Percentiles rank a stretch among this genome's conserved stretches.
These are phyloP conservation scores for Calocybe cyanea DNA, from an alignment of 768 basidiomycete species.

Conservation along the genomic window DNA sequence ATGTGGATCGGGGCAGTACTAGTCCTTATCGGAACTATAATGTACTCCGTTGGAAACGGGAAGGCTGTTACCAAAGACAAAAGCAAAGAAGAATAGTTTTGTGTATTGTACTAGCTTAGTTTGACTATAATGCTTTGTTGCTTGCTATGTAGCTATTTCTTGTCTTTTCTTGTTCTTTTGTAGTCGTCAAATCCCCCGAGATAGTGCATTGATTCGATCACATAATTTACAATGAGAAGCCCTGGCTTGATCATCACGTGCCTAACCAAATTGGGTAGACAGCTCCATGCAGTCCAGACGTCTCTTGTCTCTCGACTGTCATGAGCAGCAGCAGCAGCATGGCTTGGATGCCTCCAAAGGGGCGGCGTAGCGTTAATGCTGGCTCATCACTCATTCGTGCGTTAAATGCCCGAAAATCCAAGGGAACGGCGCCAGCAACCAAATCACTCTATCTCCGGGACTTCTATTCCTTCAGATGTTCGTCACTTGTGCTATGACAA, in stretches of 20 bases:
- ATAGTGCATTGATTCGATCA: not conserved
- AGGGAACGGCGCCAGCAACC: slow-evolving; percentile 40
- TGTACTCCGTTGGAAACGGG: slow-evolving; percentile 50
- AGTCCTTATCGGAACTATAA: slow-evolving; percentile 69
- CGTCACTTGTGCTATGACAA: slow-evolving; percentile 26
- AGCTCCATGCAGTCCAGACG: not conserved
- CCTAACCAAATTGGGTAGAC: not conserved
- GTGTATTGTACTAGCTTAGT: not conserved
- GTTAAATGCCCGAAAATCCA: slow-evolving; percentile 67
- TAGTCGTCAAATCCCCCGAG: no score
- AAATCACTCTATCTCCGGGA: slow-evolving; percentile 53
- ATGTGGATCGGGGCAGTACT: slow-evolving; percentile 70
- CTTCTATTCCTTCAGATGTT: slow-evolving; percentile 78
- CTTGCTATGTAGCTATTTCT: not conserved
- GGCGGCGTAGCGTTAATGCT: slow-evolving; percentile 55
- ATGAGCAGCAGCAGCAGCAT: slow-evolving; percentile 33
- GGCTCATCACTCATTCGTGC: slow-evolving; percentile 62
- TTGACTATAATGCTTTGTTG: not conserved
- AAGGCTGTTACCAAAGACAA: slow-evolving; percentile 20
- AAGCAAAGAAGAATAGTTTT: slow-evolving; percentile 15
- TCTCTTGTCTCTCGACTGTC: slow-evolving; percentile 26
- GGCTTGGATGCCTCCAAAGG: slow-evolving; percentile 54
- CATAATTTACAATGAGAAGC: not conserved
- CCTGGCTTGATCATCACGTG: slow-evolving; percentile 3
- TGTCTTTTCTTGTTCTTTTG: not conserved